These are phyloP conservation scores for Hibiscus mutabilis DNA, from an alignment of 345 rosid genomes.

Conservation along the genomic window DNA sequence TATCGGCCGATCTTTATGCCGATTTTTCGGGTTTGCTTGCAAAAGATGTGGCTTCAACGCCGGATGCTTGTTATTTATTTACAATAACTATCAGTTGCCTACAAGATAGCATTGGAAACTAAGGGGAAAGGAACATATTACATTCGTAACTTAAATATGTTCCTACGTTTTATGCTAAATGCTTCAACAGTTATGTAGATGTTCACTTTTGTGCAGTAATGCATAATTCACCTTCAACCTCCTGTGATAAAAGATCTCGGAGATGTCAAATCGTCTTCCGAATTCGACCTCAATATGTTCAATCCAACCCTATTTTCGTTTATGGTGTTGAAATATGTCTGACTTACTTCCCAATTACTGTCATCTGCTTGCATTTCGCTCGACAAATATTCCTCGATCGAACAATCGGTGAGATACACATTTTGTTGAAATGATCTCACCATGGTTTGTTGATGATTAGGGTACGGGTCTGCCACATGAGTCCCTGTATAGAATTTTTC, in stretches of 20 bases:
- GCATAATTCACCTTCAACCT: conserved; percentile 5
- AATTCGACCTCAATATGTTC: conserved; percentile 33
- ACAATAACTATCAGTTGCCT: too few relatives aligned
- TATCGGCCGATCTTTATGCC: too few relatives aligned
- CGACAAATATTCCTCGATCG: conserved; percentile 21
- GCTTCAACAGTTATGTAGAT: too few relatives aligned
- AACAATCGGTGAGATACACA: conserved; percentile 16
- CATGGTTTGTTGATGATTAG: conserved; percentile 24
- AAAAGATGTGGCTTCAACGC: too few relatives aligned
- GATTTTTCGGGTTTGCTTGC: too few relatives aligned
- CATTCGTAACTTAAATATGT: too few relatives aligned
- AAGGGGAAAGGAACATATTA: too few relatives aligned
- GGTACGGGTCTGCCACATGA: conserved; percentile 29
- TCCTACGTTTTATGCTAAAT: too few relatives aligned
- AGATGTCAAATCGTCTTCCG: conserved; percentile 34
- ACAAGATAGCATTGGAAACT: too few relatives aligned
- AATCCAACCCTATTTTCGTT: conserved; percentile 19
- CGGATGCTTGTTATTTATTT: too few relatives aligned
- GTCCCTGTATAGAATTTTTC: conserved; percentile 24
- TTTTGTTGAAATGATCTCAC: conserved; percentile 27
- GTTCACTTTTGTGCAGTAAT: neutral
- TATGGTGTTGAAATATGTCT: neutral
- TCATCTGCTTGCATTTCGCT: conserved; percentile 3
- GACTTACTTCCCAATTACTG: conserved; percentile 21
- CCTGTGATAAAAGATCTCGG: conserved; percentile 27